Base-by-base conservation (phyloP, 2,329 filamentous ascomycete genomes). In the Helotiales sp. region DNA sequence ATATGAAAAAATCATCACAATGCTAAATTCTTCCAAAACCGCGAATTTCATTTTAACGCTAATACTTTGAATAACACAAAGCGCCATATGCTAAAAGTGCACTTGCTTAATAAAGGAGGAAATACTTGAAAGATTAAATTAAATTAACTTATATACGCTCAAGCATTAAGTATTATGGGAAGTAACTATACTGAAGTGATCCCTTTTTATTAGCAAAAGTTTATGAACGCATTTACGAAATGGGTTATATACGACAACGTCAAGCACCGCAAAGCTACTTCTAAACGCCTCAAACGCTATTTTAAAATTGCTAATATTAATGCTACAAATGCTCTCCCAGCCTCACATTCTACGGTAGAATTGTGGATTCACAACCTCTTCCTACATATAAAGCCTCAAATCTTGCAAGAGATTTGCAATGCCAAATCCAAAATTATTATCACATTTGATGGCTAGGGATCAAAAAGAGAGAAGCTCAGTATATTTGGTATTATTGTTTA, bases 401-500 rank as follows among this genome's bases (percentile, higher is more conserved):
- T 63, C 4, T 22, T 54, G 24, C 20, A 37, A 28, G 30, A 50
- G 13, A 37, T 52, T 22, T 20, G 32, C 11, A 52, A 20, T n/a
- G n/a, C n/a, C n/a, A n/a, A n/a, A n/a, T n/a, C n/a, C n/a, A n/a
- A n/a, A n/a, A n/a, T n/a, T n/a, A n/a, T 49, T 52, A 54, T 63
- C 22, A 32, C 17, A n/a, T 63, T 63, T 60, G 32, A 60, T 24
- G 32, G 32, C 15, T 60, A 20, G 32, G 32, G 57, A n/a, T 34
- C n/a, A 30, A 60, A 60, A 20, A n/a, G 37, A 17, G 57, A 60
- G 32, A 60, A 60, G 34, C 40, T 60, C 24, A 60, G 57, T 43
- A 22, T 60, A 37, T 20, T 60, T n/a, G 28, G 57, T 24, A 34
- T 60, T 7, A 20, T 60, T 43, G 20, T 60, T 43, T 22, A 60